Evolutionary conservation across 2,329 filamentous ascomycete genomes (phyloP), one percentile per base, ranked within the genome.

Genomic region (Daldinia sp.): DNA sequence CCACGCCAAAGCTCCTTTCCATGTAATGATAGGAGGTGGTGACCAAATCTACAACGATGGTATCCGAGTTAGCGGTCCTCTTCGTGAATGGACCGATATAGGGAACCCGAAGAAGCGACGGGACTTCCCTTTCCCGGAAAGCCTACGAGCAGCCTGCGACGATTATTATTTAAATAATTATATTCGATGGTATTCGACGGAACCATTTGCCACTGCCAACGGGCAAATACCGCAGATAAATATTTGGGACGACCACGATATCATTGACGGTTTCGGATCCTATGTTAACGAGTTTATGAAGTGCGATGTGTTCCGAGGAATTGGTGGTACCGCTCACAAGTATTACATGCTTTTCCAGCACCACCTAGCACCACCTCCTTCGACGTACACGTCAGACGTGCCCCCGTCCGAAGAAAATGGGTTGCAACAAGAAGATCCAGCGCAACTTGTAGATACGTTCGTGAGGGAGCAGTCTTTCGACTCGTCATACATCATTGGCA

Each of bases 321-420:
- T 99, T 58, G 95, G 95, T 4, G 93, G 92, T 29, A 88, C 94
- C 56, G 95, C 95, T 1, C 96, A 95, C 82, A 99, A 99, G 78
- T 98, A 98, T 78, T 99, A 99, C 76, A 87, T 98, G 85, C 85
- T 99, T 8, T 99, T 99, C 78, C 95, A 99, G 79, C 95, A 99
- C 71, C 94, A 97, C 72, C 80, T 96, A 50, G 87, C 94, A 10
- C 94, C 94, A 1, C 93, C 94, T 0, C 82, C 85, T 65, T 94
- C 91, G 27, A 97, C 94, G 0, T 97, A 90, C 75, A 97, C 93
- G 2, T 92, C 92, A 1, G 79, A 81, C 70, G 74, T 74, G 73
- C 77, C 79, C 64, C 88, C 91, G 72, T 90, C 87, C 50, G 81
- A 79, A 0, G 82, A 87, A 43, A 85, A 90, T 70, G 88, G 78